Evolutionary conservation across 2,329 filamentous ascomycete genomes (phyloP).

Genomic region (Aurifilum marmelostoma): DNA sequence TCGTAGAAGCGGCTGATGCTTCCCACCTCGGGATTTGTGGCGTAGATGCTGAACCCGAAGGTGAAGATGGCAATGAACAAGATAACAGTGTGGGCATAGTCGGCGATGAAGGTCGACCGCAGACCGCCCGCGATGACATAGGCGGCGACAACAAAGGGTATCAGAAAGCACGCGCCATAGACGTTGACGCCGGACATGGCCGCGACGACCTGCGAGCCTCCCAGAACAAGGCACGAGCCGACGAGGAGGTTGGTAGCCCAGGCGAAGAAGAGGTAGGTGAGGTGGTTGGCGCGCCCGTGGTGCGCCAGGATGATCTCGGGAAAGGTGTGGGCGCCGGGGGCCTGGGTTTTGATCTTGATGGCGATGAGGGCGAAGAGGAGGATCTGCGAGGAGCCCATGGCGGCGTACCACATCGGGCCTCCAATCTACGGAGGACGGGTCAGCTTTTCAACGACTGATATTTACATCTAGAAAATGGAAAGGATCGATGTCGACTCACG

Average conservation of each 20-base stretch:
- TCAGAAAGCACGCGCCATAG: constrained; percentile 45
- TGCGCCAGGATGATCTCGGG: constrained; percentile 45
- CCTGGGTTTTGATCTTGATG: constrained; percentile 46
- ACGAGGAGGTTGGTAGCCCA: constrained; percentile 47
- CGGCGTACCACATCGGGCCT: constrained; percentile 48
- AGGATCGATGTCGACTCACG: constrained; percentile 23
- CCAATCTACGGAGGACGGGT: constrained; percentile 33
- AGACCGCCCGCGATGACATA: constrained; percentile 47
- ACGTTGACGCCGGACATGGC: constrained; percentile 47
- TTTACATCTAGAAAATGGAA: too few species aligned
- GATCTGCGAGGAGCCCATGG: constrained; percentile 45
- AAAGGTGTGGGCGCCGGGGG: constrained; percentile 46
- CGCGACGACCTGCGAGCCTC: constrained; percentile 43
- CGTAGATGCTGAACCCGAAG: constrained; percentile 44
- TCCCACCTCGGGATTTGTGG: constrained; percentile 37
- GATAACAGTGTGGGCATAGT: constrained; percentile 47
- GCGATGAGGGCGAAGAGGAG: constrained; percentile 46
- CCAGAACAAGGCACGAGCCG: constrained; percentile 43
- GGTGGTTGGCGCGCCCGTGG: constrained; percentile 43
- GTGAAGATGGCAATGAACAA: constrained; percentile 44
- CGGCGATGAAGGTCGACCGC: constrained; percentile 45
- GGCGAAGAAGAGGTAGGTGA: constrained; percentile 45
- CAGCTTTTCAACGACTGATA: too few species aligned
- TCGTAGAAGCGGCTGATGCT: constrained; percentile 42
- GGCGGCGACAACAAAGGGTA: constrained; percentile 42